phyloP scores from a whole-genome alignment of 164 flowering plant species.

The Brasenia schreberi region DNA sequence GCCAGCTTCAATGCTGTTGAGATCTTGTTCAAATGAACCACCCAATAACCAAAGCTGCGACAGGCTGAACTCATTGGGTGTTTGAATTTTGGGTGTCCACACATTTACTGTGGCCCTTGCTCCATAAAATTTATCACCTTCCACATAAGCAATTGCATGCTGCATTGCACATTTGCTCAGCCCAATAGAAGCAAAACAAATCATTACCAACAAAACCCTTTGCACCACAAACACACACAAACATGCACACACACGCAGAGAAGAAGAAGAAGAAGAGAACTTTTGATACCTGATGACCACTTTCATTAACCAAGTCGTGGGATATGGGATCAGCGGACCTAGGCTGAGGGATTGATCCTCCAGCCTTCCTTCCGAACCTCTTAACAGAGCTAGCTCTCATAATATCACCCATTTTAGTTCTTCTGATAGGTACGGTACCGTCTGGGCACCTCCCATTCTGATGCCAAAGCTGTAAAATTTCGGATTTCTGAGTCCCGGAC shows the following conservation, averaged over 20 bases:
- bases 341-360: constrained; percentile 51
- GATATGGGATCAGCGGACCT: constrained; percentile 59
- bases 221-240: no score
- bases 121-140: constrained; percentile 89
- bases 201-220: no score
- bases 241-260: no score
- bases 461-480: constrained; percentile 74
- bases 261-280: not conserved
- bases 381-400: constrained; percentile 87
- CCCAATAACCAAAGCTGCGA: constrained; percentile 94
- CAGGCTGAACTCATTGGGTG: constrained; percentile 89
- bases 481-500: constrained; percentile 15
- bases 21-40: constrained; percentile 94
- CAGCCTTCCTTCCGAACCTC: constrained; percentile 80
- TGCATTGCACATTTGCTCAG: constrained; percentile 8
- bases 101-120: constrained; percentile 96
- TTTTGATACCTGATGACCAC: constrained; percentile 78
- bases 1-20: constrained; percentile 97
- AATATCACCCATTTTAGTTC: constrained; percentile 71
- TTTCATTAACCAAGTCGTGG: constrained; percentile 47
- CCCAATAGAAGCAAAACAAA: no score
- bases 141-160: constrained; percentile 97
- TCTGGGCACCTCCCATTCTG: constrained; percentile 70
- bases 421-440: constrained; percentile 77
- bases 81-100: constrained; percentile 84